phyloP scores from a whole-genome alignment of 345 rosid genomes.

The Salix brachista region DNA sequence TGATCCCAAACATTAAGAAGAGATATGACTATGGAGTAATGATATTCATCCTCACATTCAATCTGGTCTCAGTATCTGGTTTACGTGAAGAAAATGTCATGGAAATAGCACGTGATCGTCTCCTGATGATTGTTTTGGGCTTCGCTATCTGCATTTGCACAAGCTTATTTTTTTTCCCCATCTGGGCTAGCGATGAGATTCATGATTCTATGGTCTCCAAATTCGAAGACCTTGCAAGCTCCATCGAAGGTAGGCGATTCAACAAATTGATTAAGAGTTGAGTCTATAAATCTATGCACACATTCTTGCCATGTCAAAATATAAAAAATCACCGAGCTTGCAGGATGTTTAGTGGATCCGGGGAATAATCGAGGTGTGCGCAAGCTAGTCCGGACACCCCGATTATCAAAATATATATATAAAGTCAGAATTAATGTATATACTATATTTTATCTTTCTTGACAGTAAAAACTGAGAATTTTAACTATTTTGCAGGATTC shows the following conservation, averaged over 20 bases:
- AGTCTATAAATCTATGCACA: too few relatives aligned
- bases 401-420: too few relatives aligned
- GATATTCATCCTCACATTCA: slow-evolving; percentile 83
- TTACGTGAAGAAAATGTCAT: slow-evolving; percentile 46
- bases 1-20: slow-evolving; percentile 52
- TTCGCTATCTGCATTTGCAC: slow-evolving; percentile 52
- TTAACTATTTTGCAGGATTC: slow-evolving; percentile 32
- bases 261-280: too few relatives aligned
- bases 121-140: slow-evolving; percentile 63
- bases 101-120: slow-evolving; percentile 56
- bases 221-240: slow-evolving; percentile 50
- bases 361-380: too few relatives aligned
- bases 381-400: too few relatives aligned
- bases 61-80: slow-evolving; percentile 67
- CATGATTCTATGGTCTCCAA: slow-evolving; percentile 54
- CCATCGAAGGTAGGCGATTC: slow-evolving; percentile 55
- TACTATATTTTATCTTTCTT: neutral
- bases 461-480: neutral
- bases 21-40: slow-evolving; percentile 64
- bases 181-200: slow-evolving; percentile 91
- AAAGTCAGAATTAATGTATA: too few relatives aligned
- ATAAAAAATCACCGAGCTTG: too few relatives aligned
- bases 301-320: neutral
- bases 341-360: too few relatives aligned
- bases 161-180: slow-evolving; percentile 61